A percentile compares a stretch with the other conserved stretches of the same genome.
Evolutionary conservation across 768 basidiomycete genomes (phyloP).

Genomic region (Suillus fuscotomentosus): DNA sequence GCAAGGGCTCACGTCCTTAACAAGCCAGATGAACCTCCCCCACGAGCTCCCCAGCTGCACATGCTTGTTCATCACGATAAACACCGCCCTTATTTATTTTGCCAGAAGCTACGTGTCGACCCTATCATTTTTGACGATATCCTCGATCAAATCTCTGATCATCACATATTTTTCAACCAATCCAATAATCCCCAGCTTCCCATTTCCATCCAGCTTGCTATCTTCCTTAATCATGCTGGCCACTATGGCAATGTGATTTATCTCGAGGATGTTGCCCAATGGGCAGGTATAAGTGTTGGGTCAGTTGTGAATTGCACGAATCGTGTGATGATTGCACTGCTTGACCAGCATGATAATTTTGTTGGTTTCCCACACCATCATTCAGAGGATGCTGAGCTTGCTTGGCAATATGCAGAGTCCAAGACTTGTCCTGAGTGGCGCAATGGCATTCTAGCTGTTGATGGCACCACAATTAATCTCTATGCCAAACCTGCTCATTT

Average conservation of each 20-base stretch:
- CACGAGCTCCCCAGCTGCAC: neutral
- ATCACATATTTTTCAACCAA: too few relatives aligned
- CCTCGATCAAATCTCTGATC: too few relatives aligned
- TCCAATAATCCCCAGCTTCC: too few relatives aligned
- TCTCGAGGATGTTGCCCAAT: too few relatives aligned
- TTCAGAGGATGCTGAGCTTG: conserved; percentile 12
- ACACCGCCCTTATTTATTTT: neutral
- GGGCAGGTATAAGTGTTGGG: too few relatives aligned
- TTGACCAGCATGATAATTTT: conserved; percentile 10
- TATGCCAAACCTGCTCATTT: conserved; percentile 12
- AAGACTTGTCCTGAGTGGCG: conserved; percentile 35
- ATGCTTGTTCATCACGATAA: neutral
- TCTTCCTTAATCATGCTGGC: too few relatives aligned
- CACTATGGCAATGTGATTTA: too few relatives aligned
- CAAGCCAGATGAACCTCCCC: neutral
- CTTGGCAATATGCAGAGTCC: conserved; percentile 35
- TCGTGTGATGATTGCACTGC: conserved; percentile 14
- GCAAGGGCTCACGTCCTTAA: neutral
- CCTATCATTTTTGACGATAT: too few relatives aligned
- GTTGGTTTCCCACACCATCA: conserved; percentile 8
- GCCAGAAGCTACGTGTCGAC: neutral
- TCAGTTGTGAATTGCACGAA: conserved; percentile 11
- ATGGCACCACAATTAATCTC: conserved; percentile 29
- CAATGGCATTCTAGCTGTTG: conserved; percentile 36
- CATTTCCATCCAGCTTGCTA: too few relatives aligned